Conservation (phyloP, 2,329 filamentous ascomycete species). For the Albophoma yamanashiensis region DNA sequence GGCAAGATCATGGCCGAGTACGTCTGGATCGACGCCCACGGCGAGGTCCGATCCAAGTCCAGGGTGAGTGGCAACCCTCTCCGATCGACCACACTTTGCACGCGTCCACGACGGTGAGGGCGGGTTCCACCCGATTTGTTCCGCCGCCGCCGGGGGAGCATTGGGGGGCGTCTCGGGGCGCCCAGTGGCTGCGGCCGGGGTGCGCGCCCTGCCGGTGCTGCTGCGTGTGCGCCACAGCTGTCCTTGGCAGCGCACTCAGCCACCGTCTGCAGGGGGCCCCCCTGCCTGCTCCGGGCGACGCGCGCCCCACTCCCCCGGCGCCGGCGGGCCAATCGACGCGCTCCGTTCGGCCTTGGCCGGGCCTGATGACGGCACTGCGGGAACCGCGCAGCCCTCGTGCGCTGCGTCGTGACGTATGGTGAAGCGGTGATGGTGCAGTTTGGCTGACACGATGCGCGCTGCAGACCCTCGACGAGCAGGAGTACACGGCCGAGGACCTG, state of each 20-base stretch:
- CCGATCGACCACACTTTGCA: neutral
- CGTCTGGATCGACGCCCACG: constrained; percentile 83
- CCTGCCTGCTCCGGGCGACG: no score
- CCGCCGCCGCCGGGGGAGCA: neutral
- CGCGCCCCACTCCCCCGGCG: neutral
- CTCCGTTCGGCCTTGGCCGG: neutral
- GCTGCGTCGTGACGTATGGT: neutral
- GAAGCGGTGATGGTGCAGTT: neutral
- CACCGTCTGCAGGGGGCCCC: neutral
- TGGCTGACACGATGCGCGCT: neutral
- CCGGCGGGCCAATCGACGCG: neutral
- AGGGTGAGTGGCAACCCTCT: constrained; percentile 56
- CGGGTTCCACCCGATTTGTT: constrained; percentile 6
- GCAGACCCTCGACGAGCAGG: constrained; percentile 40
- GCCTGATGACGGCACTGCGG: neutral
- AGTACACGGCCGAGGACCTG: constrained; percentile 40
- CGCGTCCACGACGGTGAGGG: neutral
- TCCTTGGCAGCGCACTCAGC: neutral
- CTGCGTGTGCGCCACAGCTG: neutral
- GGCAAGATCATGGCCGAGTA: constrained; percentile 89
- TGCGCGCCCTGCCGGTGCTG: neutral
- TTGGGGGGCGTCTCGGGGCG: neutral
- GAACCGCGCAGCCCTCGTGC: neutral
- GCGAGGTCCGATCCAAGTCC: constrained; percentile 85
- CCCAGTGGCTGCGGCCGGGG: neutral